Percentiles rank a stretch among this genome's conserved stretches.
phyloP scores from a whole-genome alignment of 768 basidiomycete genomes.

The Leccinum boreale region DNA sequence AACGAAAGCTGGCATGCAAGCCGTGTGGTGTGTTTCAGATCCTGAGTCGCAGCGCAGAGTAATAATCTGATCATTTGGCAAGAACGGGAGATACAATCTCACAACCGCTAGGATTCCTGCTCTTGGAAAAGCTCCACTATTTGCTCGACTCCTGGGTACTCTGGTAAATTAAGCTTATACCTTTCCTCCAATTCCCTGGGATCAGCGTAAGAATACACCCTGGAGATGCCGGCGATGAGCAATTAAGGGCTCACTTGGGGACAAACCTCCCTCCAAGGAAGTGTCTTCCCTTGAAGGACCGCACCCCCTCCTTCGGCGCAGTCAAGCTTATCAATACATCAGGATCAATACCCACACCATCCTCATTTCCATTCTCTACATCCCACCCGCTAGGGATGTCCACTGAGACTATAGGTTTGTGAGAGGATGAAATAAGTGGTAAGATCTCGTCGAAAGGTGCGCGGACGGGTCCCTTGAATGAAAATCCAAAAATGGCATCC shows the following conservation, averaged over 20 bases:
- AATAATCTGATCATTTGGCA: not conserved
- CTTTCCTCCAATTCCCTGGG: constrained; percentile 68
- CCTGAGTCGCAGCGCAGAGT: not conserved
- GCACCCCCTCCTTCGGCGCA: constrained; percentile 89
- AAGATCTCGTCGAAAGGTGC: constrained; percentile 82
- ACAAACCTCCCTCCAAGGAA: constrained; percentile 95
- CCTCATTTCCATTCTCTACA: constrained; percentile 70
- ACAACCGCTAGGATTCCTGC: constrained; percentile 5
- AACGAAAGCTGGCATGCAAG: not conserved
- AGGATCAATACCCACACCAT: constrained; percentile 59
- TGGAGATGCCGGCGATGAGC: not conserved
- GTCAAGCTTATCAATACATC: constrained; percentile 88
- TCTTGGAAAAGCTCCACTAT: constrained; percentile 67
- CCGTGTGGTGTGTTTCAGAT: not conserved
- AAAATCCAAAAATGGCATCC: constrained; percentile 98
- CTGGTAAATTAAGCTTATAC: constrained; percentile 75
- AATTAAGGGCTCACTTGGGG: constrained; percentile 59
- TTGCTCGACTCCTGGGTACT: constrained; percentile 76
- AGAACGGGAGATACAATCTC: not conserved
- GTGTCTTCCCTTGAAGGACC: constrained; percentile 74
- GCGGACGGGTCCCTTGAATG: constrained; percentile 88
- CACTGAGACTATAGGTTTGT: constrained; percentile 84
- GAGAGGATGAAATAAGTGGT: constrained; percentile 55
- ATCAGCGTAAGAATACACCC: constrained; percentile 1
- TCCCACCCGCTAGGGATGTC: constrained; percentile 99